Base-by-base conservation (phyloP, 2,329 filamentous ascomycete species). In the Neopestalotiopsis sp. region DNA sequence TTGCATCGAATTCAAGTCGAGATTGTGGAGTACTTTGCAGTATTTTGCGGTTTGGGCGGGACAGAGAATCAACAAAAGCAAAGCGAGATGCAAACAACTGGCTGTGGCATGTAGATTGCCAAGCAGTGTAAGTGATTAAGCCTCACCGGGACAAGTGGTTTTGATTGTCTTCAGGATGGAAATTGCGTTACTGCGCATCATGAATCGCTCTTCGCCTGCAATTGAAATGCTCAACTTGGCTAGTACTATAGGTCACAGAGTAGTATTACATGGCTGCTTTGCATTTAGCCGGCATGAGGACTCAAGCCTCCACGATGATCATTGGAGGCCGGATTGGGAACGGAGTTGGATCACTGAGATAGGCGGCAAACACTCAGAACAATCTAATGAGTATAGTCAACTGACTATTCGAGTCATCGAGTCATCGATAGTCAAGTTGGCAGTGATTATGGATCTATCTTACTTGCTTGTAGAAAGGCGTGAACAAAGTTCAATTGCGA, bases 201-300 rank as follows among this genome's bases (percentile, higher is more conserved):
- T 10, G 34, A 2, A 7, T 38, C 34, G 24, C 10, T 38, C 10
- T 38, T 38, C 3, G 17, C 6, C 20, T 13, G 57, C 12, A 14
- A 28, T 28, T 28, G 24, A 59, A 14, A 24, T 59, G 52, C 68
- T 69, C 71, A 68, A 71, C 68, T 71, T 73, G 67, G 72, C 72
- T 71, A 67, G 66, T 70, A 71, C 72, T 71, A 28, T 28, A 28
- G 69, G 72, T 70, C 68, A 52, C 4, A 4, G 10, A 32, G 24
- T 40, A 17, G 17, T 32, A 34, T 14, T 20, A 34, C 60, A 62
- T 40, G 38, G 60, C 28, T 34, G 32, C 20, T 14, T 13, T 17
- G 62, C 62, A 14, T 65, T 65, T 49, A 65, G 40, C 62, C 62
- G 34, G 24, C 12, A 65, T 45, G 4, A n/a, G 20, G 28, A 4